phyloP scores from a whole-genome alignment of 2,329 filamentous ascomycete species.

The Calonectria hongkongensis region DNA sequence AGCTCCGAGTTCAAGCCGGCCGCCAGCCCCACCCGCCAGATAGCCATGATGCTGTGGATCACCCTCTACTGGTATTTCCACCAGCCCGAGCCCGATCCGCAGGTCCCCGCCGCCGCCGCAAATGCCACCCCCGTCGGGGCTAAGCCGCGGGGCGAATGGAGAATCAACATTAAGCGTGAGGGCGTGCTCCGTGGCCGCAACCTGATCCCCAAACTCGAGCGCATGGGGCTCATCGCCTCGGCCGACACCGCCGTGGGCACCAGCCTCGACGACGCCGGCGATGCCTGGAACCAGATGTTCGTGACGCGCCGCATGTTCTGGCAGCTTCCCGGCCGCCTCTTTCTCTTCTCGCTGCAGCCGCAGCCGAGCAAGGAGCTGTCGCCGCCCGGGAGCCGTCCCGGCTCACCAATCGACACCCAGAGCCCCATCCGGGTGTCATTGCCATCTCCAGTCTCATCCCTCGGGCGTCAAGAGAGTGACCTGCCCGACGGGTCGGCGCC shows the following conservation, averaged over 20 bases:
- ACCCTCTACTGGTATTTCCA: conserved; percentile 99
- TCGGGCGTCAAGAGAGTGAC: conserved; percentile 58
- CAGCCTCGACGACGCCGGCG: conserved; percentile 75
- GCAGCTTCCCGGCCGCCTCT: conserved; percentile 91
- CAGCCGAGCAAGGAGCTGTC: conserved; percentile 73
- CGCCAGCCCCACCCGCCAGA: conserved; percentile 88
- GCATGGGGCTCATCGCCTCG: conserved; percentile 89
- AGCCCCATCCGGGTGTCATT: conserved; percentile 52
- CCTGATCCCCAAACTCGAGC: conserved; percentile 91
- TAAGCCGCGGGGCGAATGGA: conserved; percentile 89
- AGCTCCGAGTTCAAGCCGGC: conserved; percentile 86
- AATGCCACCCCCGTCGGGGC: conserved; percentile 80
- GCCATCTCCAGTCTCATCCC: conserved; percentile 54
- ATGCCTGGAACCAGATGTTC: conserved; percentile 88
- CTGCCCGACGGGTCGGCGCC: conserved; percentile 63
- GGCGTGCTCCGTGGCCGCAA: conserved; percentile 91
- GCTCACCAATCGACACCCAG: conserved; percentile 65
- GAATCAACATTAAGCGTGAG: conserved; percentile 87
- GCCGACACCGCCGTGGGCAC: conserved; percentile 85
- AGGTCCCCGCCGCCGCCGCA: conserved; percentile 78
- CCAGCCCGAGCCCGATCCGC: conserved; percentile 82
- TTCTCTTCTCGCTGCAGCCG: conserved; percentile 89
- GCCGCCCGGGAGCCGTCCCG: conserved; percentile 71
- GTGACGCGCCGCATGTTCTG: conserved; percentile 89
- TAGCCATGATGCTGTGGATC: conserved; percentile 97